Evolutionary conservation across 169 alveolate genomes (phyloP).

Genomic region (Plasmodium yoelii): DNA sequence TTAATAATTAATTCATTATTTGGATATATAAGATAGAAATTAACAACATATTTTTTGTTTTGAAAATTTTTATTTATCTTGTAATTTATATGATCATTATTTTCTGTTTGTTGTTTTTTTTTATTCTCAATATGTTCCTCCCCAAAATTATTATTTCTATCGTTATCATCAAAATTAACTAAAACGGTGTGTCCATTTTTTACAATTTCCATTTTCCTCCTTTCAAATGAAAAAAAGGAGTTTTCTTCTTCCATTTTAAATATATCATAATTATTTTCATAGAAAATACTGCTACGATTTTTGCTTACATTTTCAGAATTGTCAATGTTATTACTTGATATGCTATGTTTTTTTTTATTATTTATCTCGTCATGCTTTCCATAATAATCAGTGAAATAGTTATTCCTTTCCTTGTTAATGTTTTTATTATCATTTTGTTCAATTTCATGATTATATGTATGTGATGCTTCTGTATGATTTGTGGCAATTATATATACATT

Average conservation of each 20-base stretch:
- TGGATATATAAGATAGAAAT: slow-evolving; percentile 34
- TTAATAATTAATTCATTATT: slow-evolving; percentile 7
- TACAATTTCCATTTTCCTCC: slow-evolving; percentile 1
- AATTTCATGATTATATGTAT: not conserved
- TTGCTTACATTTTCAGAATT: not conserved
- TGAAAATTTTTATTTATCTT: not conserved
- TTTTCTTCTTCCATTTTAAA: not conserved
- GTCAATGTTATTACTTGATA: not conserved
- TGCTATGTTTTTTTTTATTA: not conserved
- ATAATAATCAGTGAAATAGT: not conserved
- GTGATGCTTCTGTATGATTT: slow-evolving; percentile 9
- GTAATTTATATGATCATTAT: too few species aligned
- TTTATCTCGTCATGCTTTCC: not conserved
- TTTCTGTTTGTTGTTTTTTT: too few species aligned
- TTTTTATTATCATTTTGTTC: not conserved
- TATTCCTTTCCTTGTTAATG: not conserved
- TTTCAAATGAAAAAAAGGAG: slow-evolving; percentile 3
- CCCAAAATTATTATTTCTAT: not conserved
- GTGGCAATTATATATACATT: slow-evolving; percentile 41
- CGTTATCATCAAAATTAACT: not conserved
- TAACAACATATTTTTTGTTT: slow-evolving; percentile 1
- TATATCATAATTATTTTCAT: not conserved
- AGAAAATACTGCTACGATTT: not conserved
- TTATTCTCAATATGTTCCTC: not conserved
- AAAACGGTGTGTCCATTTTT: not conserved